Evolutionary conservation across 192 early-diverging fungal genomes (phyloP).

Genomic region (Coemansia erecta): DNA sequence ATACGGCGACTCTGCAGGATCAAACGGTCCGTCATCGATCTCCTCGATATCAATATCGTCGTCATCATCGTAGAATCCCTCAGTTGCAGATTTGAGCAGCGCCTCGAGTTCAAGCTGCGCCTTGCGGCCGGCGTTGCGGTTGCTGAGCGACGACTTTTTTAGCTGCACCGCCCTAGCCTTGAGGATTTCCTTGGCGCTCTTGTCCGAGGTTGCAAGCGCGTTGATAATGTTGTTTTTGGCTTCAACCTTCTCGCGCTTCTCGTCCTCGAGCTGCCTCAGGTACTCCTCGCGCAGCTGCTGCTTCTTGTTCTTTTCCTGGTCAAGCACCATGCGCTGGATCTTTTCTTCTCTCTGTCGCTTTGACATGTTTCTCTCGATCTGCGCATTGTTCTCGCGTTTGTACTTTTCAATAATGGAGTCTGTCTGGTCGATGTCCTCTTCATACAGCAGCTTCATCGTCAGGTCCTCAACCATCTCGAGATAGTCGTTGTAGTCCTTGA

Average conservation of each 20-base stretch:
- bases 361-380: slow-evolving; percentile 64
- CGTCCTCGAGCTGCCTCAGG: slow-evolving; percentile 66
- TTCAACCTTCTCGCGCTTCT: slow-evolving; percentile 61
- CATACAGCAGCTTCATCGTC: slow-evolving; percentile 77
- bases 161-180: slow-evolving; percentile 37
- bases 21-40: slow-evolving; percentile 25
- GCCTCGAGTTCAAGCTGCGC: slow-evolving; percentile 31
- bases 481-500: slow-evolving; percentile 84
- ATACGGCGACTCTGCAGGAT: slow-evolving; percentile 49
- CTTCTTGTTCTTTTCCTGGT: slow-evolving; percentile 54
- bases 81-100: slow-evolving; percentile 23
- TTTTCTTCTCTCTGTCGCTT: slow-evolving; percentile 60
- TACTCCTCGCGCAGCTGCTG: slow-evolving; percentile 69
- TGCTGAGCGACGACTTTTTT: slow-evolving; percentile 43
- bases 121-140: slow-evolving; percentile 23
- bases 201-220: slow-evolving; percentile 60
- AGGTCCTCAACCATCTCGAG: slow-evolving; percentile 85
- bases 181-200: slow-evolving; percentile 50
- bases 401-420: slow-evolving; percentile 74
- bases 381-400: slow-evolving; percentile 73
- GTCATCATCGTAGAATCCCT: slow-evolving; percentile 22
- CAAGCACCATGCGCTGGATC: slow-evolving; percentile 48
- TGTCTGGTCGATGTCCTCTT: slow-evolving; percentile 80
- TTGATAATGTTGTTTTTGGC: slow-evolving; percentile 70
- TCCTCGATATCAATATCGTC: slow-evolving; percentile 22